Evolutionary conservation across 2,329 filamentous ascomycete species (phyloP).

Genomic region (Exophiala alcalophila): DNA sequence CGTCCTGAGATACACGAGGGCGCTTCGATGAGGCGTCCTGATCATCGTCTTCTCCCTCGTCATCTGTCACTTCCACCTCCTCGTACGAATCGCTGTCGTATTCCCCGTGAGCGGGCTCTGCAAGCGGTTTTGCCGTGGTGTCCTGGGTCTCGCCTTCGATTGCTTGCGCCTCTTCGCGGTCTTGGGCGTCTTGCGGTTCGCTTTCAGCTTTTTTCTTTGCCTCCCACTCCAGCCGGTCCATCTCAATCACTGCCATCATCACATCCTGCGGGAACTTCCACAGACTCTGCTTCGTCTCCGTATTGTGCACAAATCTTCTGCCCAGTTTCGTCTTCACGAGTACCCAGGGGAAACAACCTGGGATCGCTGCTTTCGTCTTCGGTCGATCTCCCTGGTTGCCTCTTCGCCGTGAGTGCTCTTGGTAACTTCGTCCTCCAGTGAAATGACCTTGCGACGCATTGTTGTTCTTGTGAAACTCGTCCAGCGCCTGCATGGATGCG

Average conservation of each 20-base stretch:
- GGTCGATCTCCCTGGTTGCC: constrained; percentile 72
- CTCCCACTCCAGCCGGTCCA: constrained; percentile 69
- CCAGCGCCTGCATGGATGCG: constrained; percentile 25
- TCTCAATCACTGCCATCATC: constrained; percentile 67
- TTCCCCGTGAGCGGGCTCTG: constrained; percentile 33
- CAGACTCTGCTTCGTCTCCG: constrained; percentile 79
- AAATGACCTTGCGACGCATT: constrained; percentile 45
- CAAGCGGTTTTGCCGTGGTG: constrained; percentile 16
- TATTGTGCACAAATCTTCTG: constrained; percentile 86
- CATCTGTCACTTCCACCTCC: constrained; percentile 69
- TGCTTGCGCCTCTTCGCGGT: constrained; percentile 24
- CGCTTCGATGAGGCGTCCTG: constrained; percentile 44
- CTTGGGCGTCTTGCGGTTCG: constrained; percentile 30
- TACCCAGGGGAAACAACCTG: constrained; percentile 80
- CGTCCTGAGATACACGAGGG: constrained; percentile 53
- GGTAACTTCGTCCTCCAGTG: constrained; percentile 53
- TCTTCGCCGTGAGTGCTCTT: constrained; percentile 57
- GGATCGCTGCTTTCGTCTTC: constrained; percentile 73
- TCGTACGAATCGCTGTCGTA: constrained; percentile 70
- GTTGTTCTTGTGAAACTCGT: constrained; percentile 35
- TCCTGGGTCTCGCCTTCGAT: constrained; percentile 26
- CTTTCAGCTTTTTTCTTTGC: constrained; percentile 54
- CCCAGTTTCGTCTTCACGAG: constrained; percentile 90
- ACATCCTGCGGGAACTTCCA: constrained; percentile 93
- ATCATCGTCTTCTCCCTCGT: constrained; percentile 51